A percentile compares a stretch with the other conserved stretches of the same genome.
Evolutionary conservation across 768 basidiomycete species (phyloP).

Genomic region (Collybia nuda): DNA sequence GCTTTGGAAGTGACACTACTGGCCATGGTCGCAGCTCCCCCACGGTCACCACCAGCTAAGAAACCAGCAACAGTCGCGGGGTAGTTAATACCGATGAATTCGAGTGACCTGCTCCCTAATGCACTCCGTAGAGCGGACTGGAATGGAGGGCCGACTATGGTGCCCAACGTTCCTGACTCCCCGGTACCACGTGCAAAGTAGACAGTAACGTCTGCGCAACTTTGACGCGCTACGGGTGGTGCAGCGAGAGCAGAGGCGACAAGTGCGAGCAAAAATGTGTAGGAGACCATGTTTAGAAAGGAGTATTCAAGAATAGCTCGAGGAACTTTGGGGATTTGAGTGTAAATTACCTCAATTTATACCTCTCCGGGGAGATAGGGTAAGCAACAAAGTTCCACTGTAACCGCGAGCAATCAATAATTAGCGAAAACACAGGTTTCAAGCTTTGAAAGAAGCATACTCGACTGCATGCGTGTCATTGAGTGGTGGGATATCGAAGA

Average conservation of each 20-base stretch:
- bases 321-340: too few species aligned
- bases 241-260: conserved; percentile 18
- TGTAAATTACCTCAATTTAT: too few species aligned
- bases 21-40: conserved; percentile 34
- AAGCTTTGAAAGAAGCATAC: too few species aligned
- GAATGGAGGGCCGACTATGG: conserved; percentile 37
- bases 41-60: conserved; percentile 33
- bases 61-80: conserved; percentile 33
- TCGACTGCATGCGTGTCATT: too few species aligned
- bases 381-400: too few species aligned
- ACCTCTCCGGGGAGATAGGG: too few species aligned
- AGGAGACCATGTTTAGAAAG: conserved; percentile 14
- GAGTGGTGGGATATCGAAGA: too few species aligned
- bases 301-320: too few species aligned
- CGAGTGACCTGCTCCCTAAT: conserved; percentile 26
- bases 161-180: conserved; percentile 31
- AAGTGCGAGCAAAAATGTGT: conserved; percentile 12
- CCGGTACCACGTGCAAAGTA: conserved; percentile 37
- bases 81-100: conserved; percentile 36
- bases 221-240: conserved; percentile 16
- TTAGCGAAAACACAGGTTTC: too few species aligned
- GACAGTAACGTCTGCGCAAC: conserved; percentile 31
- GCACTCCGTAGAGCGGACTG: conserved; percentile 24
- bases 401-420: too few species aligned
- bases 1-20: conserved; percentile 24